Evolutionary conservation across 2,329 filamentous ascomycete species (phyloP).

Genomic region (Dactylellina parvicollis): DNA sequence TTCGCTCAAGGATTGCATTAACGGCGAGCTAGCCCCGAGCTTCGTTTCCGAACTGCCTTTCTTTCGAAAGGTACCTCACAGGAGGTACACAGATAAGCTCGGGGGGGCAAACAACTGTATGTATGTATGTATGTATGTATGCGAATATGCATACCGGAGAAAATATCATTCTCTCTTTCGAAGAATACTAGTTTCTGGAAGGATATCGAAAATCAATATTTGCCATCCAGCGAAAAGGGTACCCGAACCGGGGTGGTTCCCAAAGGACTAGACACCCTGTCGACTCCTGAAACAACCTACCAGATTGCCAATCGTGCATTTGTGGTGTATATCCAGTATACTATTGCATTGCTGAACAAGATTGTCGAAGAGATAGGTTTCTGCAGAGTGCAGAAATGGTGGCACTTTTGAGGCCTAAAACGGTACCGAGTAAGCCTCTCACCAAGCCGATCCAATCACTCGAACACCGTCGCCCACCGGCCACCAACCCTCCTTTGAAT

Average conservation of each 20-base stretch:
- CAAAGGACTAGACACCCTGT: conserved; percentile 15
- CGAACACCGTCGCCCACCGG: conserved; percentile 21
- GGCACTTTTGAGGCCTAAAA: conserved; percentile 19
- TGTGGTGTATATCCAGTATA: neutral
- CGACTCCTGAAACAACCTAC: conserved; percentile 26
- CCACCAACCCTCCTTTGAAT: conserved; percentile 22
- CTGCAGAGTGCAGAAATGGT: conserved; percentile 13
- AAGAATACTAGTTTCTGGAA: neutral
- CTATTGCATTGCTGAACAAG: conserved; percentile 5
- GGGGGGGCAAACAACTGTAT: conserved; percentile 5
- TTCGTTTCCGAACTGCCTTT: conserved; percentile 19
- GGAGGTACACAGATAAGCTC: neutral
- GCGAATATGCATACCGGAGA: conserved; percentile 4
- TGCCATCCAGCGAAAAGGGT: neutral
- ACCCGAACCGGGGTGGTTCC: neutral
- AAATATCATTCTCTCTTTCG: conserved; percentile 3
- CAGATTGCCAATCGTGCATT: conserved; percentile 33
- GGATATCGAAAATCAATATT: conserved; percentile 4
- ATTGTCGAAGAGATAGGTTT: conserved; percentile 7
- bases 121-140: neutral
- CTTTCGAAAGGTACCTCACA: neutral
- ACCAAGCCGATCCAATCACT: conserved; percentile 27
- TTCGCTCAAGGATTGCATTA: conserved; percentile 10
- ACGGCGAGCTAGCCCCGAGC: conserved; percentile 21
- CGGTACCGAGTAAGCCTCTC: conserved; percentile 27